Evolutionary conservation across 345 rosid genomes (phyloP), one percentile per base, ranked within the genome.

Genomic region (Ceriops tagal): DNA sequence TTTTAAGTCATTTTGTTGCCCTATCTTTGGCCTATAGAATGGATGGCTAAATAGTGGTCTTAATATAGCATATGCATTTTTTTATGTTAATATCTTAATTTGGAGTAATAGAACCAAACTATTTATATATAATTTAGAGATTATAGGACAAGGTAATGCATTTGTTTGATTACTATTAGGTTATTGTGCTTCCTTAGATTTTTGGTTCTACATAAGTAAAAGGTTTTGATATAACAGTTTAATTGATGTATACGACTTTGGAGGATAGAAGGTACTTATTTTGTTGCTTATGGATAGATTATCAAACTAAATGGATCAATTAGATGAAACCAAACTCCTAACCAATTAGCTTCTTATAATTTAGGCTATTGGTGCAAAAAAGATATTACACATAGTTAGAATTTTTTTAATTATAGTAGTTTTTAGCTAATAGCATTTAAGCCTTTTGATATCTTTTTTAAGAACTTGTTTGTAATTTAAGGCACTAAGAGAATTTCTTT

Each of bases 311-410:
- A 28, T 67, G 59, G 65, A 31, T 72, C 51, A n/a, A 53, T 71
- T 59, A 52, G 57, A 27, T 61, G 37, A 68, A 61, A 69, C 58
- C 20, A 28, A 26, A 39, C 71, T 65, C 58, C 21, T 26, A 72
- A 70, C 11, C 27, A 55, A 52, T 28, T 16, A 59, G 31, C 46
- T 32, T 11, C 64, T 60, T 69, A n/a, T 8, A 3, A 11, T 61
- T n/a, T 27, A 55, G 13, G 59, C 62, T 39, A 11, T 59, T 60
- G 27, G 35, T 56, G 53, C 30, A 59, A 22, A 6, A 46, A 52
- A 58, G 32, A 58, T 57, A 43, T 64, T 24, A 43, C 22, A 26
- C 26, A 19, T 32, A 39, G 43, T 28, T 21, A 8, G 32, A 49
- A 24, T 64, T 28, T 6, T 6, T 20, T 18, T 5, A 4, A 5